Evolutionary conservation across 352 stramenopile species (phyloP).

Genomic region (Albugo laibachii): DNA sequence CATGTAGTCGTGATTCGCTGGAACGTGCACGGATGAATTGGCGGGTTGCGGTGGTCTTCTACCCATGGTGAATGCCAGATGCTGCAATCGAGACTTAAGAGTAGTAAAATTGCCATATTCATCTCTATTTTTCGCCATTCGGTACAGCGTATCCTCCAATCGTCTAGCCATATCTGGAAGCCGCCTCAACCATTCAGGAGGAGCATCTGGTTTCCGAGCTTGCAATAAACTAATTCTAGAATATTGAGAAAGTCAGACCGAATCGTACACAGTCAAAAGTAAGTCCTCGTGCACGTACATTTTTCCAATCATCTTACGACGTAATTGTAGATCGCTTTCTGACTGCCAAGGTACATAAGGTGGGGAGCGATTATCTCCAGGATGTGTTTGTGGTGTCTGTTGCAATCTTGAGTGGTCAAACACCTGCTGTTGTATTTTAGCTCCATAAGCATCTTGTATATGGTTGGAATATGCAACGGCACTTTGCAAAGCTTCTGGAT

Average conservation of each 20-base stretch:
- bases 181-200: conserved; percentile 92
- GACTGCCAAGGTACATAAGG: conserved; percentile 51
- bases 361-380: conserved; percentile 12
- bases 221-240: conserved; percentile 83
- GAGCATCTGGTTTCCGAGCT: conserved; percentile 91
- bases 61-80: conserved; percentile 85
- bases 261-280: too few relatives aligned
- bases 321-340: conserved; percentile 66
- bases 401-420: conserved; percentile 9
- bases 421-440: conserved; percentile 18
- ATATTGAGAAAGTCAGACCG: too few relatives aligned
- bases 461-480: conserved; percentile 32
- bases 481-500: conserved; percentile 21
- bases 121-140: conserved; percentile 79
- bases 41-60: conserved; percentile 59
- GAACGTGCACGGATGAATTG: conserved; percentile 19
- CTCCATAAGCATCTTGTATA: conserved; percentile 19
- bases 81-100: conserved; percentile 91
- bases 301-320: conserved; percentile 80
- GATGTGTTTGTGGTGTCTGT: background rate
- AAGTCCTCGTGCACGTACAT: conserved; percentile 18
- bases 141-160: conserved; percentile 95
- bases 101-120: conserved; percentile 93
- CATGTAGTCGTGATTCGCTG: background rate
- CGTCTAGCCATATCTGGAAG: conserved; percentile 95